Conservation (phyloP, 2,329 filamentous ascomycete species). For the Emmonsiellopsis sp. region DNA sequence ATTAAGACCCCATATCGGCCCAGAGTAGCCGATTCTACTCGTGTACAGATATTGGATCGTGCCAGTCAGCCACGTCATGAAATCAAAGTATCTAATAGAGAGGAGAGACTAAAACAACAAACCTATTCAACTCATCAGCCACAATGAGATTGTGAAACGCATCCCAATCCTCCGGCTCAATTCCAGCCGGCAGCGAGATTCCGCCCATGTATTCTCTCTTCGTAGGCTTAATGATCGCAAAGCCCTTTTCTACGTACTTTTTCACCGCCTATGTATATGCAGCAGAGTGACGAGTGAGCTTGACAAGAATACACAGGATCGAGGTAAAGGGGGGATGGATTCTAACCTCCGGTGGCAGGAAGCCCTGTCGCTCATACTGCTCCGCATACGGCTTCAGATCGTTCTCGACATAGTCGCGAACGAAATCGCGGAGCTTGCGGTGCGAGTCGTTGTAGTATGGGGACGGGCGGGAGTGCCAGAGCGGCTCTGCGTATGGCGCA, state of each 20-base stretch:
- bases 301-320: background rate
- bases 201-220: constrained; percentile 31
- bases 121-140: constrained; percentile 42
- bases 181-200: constrained; percentile 36
- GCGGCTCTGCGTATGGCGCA: constrained; percentile 30
- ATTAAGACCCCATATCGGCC: constrained; percentile 49
- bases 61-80: background rate
- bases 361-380: constrained; percentile 54
- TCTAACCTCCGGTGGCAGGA: constrained; percentile 36
- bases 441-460: constrained; percentile 58
- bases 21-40: constrained; percentile 46
- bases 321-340: background rate
- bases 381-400: constrained; percentile 50
- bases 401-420: constrained; percentile 52
- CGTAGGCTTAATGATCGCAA: constrained; percentile 27
- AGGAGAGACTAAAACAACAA: background rate
- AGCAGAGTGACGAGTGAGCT: background rate
- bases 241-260: constrained; percentile 32
- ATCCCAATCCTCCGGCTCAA: constrained; percentile 44
- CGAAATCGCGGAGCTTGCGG: constrained; percentile 45
- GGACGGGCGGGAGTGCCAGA: constrained; percentile 39
- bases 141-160: constrained; percentile 49
- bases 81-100: background rate
- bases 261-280: constrained; percentile 23
- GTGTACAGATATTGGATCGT: background rate